phyloP scores from a whole-genome alignment of 1,284 basidiomycete species.

The Austroboletus niveus region DNA sequence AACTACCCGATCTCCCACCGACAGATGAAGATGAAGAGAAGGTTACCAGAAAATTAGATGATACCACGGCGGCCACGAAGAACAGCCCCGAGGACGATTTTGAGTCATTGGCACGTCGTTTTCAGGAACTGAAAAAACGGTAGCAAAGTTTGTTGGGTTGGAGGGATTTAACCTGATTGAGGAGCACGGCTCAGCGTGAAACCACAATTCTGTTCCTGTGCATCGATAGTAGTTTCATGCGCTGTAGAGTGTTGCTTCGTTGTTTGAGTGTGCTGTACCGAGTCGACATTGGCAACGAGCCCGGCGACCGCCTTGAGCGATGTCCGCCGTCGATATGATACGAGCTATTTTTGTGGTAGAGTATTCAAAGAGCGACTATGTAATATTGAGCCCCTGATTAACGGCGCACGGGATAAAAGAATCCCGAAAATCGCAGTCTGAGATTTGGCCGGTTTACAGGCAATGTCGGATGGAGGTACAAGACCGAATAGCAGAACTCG shows the following conservation, averaged over 20 bases:
- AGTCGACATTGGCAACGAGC: neutral
- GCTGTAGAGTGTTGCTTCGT: conserved; percentile 5
- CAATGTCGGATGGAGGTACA: neutral
- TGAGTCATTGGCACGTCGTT: conserved; percentile 65
- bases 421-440: neutral
- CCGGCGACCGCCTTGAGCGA: conserved; percentile 7
- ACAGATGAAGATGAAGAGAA: conserved; percentile 39
- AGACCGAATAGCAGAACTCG: neutral
- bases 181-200: conserved; percentile 1
- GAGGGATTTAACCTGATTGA: neutral
- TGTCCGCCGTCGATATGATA: conserved; percentile 21
- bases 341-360: neutral
- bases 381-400: neutral
- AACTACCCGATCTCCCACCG: conserved; percentile 48
- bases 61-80: conserved; percentile 3
- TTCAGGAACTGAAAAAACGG: conserved; percentile 78
- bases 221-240: conserved; percentile 8
- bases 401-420: neutral
- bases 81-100: conserved; percentile 61
- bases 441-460: neutral
- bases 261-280: conserved; percentile 9
- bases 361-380: no score
- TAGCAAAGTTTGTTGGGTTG: conserved; percentile 30
- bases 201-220: neutral
- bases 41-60: conserved; percentile 10